Evolutionary conservation across 2,329 filamentous ascomycete species (phyloP).

Genomic region (Botrytis cinerea): DNA sequence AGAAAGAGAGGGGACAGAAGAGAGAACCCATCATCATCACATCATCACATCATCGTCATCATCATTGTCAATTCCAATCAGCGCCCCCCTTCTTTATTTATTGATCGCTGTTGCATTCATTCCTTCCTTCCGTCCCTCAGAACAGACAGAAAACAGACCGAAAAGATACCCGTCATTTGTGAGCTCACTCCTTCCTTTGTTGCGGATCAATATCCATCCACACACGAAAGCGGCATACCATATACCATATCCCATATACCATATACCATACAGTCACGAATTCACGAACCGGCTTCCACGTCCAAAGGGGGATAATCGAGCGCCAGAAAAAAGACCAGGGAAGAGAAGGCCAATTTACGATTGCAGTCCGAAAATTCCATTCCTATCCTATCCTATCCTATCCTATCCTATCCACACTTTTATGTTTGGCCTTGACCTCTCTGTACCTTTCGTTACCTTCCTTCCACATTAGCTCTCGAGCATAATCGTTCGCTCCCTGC

Average conservation of each 20-base stretch:
- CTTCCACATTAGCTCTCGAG: background rate
- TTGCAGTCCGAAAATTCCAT: background rate
- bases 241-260: no score
- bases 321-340: background rate
- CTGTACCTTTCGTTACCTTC: background rate
- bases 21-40: background rate
- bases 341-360: background rate
- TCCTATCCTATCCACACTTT: background rate
- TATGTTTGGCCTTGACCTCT: no score
- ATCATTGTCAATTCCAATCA: background rate
- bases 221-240: background rate
- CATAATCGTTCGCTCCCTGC: background rate
- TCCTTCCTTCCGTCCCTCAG: background rate
- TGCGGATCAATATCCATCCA: no score
- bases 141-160: no score
- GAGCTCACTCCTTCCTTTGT: background rate
- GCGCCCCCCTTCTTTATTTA: background rate
- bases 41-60: slow-evolving; percentile 1
- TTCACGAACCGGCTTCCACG: no score
- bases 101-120: no score
- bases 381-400: no score
- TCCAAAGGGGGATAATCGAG: background rate
- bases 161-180: background rate
- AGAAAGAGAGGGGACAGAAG: background rate
- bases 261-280: no score